Conservation (phyloP, 371 early-diverging fungal species). For the Circinella minor region DNA sequence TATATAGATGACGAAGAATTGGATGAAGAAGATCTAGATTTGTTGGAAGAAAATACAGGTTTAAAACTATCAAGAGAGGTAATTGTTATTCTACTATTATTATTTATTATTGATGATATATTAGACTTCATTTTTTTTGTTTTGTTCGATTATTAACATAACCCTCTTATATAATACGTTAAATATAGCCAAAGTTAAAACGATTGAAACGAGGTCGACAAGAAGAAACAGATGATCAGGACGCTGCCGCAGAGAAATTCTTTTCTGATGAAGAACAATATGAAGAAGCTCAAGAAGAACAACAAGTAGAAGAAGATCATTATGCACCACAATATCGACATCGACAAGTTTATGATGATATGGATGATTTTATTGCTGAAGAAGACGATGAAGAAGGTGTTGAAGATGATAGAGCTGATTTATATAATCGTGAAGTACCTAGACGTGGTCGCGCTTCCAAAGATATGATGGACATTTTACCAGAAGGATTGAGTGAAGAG, state of each 20-base stretch:
- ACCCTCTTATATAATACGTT: too few relatives aligned
- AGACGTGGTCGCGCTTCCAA: slow-evolving; percentile 36
- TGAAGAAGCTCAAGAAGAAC: slow-evolving; percentile 32
- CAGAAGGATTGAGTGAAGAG: slow-evolving; percentile 51
- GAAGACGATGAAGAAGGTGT: slow-evolving; percentile 65
- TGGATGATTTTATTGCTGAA: slow-evolving; percentile 76
- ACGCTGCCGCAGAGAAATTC: slow-evolving; percentile 48
- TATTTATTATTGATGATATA: too few relatives aligned
- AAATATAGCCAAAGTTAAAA: slow-evolving; percentile 65
- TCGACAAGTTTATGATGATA: slow-evolving; percentile 58
- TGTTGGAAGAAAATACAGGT: slow-evolving; percentile 86
- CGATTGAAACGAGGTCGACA: slow-evolving; percentile 75
- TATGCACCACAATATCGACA: slow-evolving; percentile 35
- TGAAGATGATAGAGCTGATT: slow-evolving; percentile 33
- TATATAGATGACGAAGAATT: slow-evolving; percentile 64
- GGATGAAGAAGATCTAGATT: slow-evolving; percentile 89
- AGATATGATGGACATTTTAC: slow-evolving; percentile 48
- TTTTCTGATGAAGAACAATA: slow-evolving; percentile 69
- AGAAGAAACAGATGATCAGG: slow-evolving; percentile 38
- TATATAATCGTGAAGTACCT: slow-evolving; percentile 34
- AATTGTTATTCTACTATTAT: neutral
- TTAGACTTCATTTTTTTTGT: too few relatives aligned
- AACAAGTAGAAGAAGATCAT: slow-evolving; percentile 59
- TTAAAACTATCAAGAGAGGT: slow-evolving; percentile 48
- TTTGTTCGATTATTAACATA: too few relatives aligned